Conservation (phyloP, 1,284 basidiomycete genomes). For the Xerocomus amazonicus region DNA sequence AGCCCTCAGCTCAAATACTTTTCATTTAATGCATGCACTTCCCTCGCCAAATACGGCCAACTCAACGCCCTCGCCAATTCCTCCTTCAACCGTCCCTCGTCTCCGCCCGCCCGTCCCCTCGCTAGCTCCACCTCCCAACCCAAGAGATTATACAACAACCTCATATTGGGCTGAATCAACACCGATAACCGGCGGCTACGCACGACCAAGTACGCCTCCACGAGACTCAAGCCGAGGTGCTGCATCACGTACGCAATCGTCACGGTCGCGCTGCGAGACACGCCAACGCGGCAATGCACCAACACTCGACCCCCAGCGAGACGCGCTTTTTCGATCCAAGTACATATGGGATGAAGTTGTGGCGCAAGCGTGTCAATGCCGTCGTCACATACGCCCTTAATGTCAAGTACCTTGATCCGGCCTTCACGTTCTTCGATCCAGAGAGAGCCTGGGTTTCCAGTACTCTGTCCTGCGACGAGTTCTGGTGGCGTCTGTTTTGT, state of each 20-base stretch:
- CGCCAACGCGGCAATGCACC: constrained; percentile 96
- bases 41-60: constrained; percentile 77
- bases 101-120: constrained; percentile 55
- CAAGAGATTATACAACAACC: constrained; percentile 88
- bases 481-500: constrained; percentile 28
- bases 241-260: constrained; percentile 98
- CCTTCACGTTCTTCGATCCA: constrained; percentile 87
- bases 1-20: constrained; percentile 59
- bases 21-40: constrained; percentile 77
- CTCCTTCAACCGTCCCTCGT: constrained; percentile 45
- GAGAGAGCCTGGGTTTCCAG: constrained; percentile 65
- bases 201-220: constrained; percentile 90
- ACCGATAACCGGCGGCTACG: constrained; percentile 80
- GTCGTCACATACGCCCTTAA: constrained; percentile 90
- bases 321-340: constrained; percentile 90
- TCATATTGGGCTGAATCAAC: constrained; percentile 92
- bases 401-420: constrained; percentile 83
- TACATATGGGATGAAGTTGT: constrained; percentile 82
- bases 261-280: constrained; percentile 89
- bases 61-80: constrained; percentile 64
- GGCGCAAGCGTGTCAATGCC: constrained; percentile 93
- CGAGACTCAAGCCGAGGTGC: constrained; percentile 80
- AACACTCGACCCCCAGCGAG: constrained; percentile 83
- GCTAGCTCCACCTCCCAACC: constrained; percentile 90
- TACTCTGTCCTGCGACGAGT: constrained; percentile 44